Conservation (phyloP, 1,284 basidiomycete species). For the Cutaneotrichosporon cavernicola region DNA sequence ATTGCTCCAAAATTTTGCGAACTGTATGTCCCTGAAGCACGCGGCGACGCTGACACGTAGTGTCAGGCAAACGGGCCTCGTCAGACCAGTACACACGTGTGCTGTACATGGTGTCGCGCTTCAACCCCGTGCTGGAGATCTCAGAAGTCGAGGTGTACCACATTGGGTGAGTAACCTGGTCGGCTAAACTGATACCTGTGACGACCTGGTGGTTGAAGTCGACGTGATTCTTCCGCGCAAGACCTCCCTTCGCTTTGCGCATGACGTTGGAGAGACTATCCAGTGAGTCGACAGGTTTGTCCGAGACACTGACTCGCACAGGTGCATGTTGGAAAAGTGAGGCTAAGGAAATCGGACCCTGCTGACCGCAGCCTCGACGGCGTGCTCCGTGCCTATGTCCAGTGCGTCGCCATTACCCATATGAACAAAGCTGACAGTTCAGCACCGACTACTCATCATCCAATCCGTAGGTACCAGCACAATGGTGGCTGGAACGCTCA, state of each 20-base stretch:
- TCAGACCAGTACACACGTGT: conserved; percentile 49
- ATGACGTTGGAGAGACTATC: conserved; percentile 55
- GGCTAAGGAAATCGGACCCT: conserved; percentile 6
- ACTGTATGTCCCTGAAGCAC: conserved; percentile 33
- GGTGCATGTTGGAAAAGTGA: conserved; percentile 46
- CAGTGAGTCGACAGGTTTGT: conserved; percentile 33
- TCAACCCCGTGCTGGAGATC: conserved; percentile 51
- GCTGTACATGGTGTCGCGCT: conserved; percentile 56
- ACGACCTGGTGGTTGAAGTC: conserved; percentile 55
- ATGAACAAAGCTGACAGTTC: conserved; percentile 7
- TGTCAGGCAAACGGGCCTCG: conserved; percentile 44
- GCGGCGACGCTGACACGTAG: conserved; percentile 21
- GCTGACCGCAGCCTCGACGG: conserved; percentile 47
- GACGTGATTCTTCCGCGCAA: conserved; percentile 54
- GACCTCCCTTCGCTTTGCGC: conserved; percentile 53
- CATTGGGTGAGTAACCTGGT: conserved; percentile 41
- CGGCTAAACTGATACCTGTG: conserved; percentile 27
- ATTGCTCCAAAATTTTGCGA: conserved; percentile 54
- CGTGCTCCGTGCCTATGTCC: conserved; percentile 55
- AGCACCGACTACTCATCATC: conserved; percentile 42
- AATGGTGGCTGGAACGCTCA: not conserved
- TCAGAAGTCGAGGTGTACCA: conserved; percentile 53
- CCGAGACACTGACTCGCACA: conserved; percentile 13
- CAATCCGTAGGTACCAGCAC: conserved; percentile 38
- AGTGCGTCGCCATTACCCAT: conserved; percentile 29